Conservation (phyloP, 1,139 yeast species). For the Candida tropicalis region DNA sequence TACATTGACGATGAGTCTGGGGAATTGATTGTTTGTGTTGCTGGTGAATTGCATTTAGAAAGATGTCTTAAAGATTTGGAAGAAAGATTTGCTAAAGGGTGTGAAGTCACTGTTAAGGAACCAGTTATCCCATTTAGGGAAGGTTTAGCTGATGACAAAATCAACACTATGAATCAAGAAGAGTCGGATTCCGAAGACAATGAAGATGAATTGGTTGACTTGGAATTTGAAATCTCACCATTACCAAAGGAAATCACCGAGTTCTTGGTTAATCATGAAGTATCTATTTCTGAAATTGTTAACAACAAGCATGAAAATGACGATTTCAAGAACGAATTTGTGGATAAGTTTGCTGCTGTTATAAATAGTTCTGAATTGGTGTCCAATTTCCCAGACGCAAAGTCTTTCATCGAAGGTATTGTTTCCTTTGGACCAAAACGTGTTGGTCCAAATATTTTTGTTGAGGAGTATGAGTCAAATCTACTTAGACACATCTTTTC, state of each 20-base stretch:
- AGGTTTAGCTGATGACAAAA: conserved; percentile 55
- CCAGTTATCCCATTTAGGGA: conserved; percentile 97
- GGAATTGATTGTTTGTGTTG: conserved; percentile 87
- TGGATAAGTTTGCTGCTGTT: conserved; percentile 29
- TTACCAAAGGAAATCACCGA: conserved; percentile 54
- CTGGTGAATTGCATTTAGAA: conserved; percentile 94
- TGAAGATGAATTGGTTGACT: conserved; percentile 41
- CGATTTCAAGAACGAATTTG: conserved; percentile 4
- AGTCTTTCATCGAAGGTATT: conserved; percentile 46
- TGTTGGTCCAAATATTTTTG: conserved; percentile 73
- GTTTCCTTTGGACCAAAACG: conserved; percentile 79
- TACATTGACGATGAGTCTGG: conserved; percentile 82
- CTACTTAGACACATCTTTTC: conserved; percentile 37
- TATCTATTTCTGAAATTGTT: conserved; percentile 27
- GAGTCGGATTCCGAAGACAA: conserved; percentile 29
- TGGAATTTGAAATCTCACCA: conserved; percentile 57
- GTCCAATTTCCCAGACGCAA: conserved; percentile 21
- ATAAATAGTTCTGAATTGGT: conserved; percentile 27
- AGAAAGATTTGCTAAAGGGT: conserved; percentile 85
- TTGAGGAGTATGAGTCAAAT: conserved; percentile 46
- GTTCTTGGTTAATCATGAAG: conserved; percentile 53
- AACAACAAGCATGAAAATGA: conserved; percentile 22
- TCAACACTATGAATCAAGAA: conserved; percentile 17
- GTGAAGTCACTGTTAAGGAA: conserved; percentile 82
- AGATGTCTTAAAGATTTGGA: conserved; percentile 85